phyloP scores from a whole-genome alignment of 208 protist genomes.

The Wallacemonas rigidus region DNA sequence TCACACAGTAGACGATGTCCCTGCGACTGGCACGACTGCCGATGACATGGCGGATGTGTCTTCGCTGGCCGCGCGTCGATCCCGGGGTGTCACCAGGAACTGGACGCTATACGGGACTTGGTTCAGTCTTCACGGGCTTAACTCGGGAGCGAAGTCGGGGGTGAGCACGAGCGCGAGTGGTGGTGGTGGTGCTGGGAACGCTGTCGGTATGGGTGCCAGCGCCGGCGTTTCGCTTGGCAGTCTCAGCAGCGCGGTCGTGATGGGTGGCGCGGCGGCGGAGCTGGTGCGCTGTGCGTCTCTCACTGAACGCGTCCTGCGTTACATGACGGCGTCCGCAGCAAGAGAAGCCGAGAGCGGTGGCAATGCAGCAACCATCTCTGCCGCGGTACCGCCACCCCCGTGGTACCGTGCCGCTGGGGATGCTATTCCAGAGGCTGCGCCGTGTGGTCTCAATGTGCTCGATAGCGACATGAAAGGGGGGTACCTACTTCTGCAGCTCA shows the following conservation, averaged over 20 bases:
- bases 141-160: slow-evolving; percentile 23
- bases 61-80: slow-evolving; percentile 2
- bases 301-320: background rate
- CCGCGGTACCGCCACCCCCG: background rate
- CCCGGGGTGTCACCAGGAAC: background rate
- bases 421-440: slow-evolving; percentile 31
- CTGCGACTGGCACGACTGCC: slow-evolving; percentile 3
- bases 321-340: background rate
- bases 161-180: background rate
- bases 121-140: slow-evolving; percentile 51
- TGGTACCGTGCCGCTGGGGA: slow-evolving; percentile 9
- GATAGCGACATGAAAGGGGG: slow-evolving; percentile 77
- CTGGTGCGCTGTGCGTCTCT: background rate
- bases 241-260: background rate
- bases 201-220: background rate
- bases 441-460: slow-evolving; percentile 68
- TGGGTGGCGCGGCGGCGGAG: background rate
- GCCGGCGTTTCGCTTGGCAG: background rate
- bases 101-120: slow-evolving; percentile 29
- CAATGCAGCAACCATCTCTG: background rate
- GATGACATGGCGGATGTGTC: slow-evolving; percentile 5
- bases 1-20: background rate
- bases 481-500: slow-evolving; percentile 69
- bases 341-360: background rate
- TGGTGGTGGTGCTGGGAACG: background rate